phyloP scores from a whole-genome alignment of 2,329 filamentous ascomycete species.

The Fusarium sp. region DNA sequence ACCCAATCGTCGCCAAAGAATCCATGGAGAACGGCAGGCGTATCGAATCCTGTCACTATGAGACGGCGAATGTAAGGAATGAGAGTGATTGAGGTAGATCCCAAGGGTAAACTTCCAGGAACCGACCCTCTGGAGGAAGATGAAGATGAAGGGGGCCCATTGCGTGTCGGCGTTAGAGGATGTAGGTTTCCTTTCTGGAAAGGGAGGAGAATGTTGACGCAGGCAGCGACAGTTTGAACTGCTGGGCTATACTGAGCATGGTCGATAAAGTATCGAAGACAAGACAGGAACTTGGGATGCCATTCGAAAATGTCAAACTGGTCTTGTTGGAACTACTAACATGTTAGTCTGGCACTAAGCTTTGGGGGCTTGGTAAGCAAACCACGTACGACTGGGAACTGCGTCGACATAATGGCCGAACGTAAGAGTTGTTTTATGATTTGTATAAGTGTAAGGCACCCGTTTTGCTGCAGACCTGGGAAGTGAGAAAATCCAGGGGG shows the following conservation, averaged over 20 bases:
- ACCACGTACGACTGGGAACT: constrained; percentile 39
- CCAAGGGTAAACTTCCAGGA: constrained; percentile 9
- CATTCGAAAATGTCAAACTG: constrained; percentile 88
- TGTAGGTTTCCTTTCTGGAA: constrained; percentile 71
- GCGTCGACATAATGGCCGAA: constrained; percentile 35
- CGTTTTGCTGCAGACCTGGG: background rate
- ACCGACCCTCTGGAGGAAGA: constrained; percentile 45
- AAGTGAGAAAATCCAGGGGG: background rate
- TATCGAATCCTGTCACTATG: constrained; percentile 91
- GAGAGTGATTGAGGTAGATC: constrained; percentile 66
- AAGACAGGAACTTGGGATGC: constrained; percentile 91
- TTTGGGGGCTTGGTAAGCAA: constrained; percentile 5
- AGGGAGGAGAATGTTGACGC: constrained; percentile 91
- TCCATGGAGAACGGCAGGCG: constrained; percentile 84
- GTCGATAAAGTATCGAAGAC: constrained; percentile 90
- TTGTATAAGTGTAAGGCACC: background rate
- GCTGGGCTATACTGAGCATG: constrained; percentile 84
- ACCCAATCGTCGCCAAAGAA: constrained; percentile 97
- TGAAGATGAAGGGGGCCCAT: constrained; percentile 36
- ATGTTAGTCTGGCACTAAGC: constrained; percentile 22
- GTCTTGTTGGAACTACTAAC: constrained; percentile 54
- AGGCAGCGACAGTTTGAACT: constrained; percentile 88
- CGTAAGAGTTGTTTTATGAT: background rate
- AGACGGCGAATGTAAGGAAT: constrained; percentile 91
- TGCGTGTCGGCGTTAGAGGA: constrained; percentile 52